Percentiles rank a stretch among this genome's conserved stretches.
Conservation (phyloP, 73 alveolate genomes). For the Blepharisma japonicum region DNA sequence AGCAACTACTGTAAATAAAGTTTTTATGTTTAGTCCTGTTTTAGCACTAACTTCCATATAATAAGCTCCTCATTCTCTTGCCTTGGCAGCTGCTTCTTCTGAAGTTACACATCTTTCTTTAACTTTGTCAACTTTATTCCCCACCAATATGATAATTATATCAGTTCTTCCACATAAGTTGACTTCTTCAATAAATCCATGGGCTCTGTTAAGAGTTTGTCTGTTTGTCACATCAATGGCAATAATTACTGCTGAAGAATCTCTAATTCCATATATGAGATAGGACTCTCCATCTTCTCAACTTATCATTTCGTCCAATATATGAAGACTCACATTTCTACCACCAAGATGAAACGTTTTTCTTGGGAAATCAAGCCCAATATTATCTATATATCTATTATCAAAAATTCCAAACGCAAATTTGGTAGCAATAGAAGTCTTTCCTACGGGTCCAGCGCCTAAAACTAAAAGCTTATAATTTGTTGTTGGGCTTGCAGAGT, state of each 20-base stretch:
- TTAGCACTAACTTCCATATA: slow-evolving; percentile 59
- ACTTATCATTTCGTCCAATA: slow-evolving; percentile 91
- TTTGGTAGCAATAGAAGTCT: slow-evolving; percentile 48
- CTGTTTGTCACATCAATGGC: slow-evolving; percentile 66
- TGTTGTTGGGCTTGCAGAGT: too few relatives aligned
- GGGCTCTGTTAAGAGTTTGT: slow-evolving; percentile 55
- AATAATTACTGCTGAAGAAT: slow-evolving; percentile 64
- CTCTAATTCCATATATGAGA: slow-evolving; percentile 68
- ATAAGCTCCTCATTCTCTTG: slow-evolving; percentile 42
- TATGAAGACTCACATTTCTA: slow-evolving; percentile 73
- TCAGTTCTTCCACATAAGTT: slow-evolving; percentile 79
- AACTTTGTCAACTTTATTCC: slow-evolving; percentile 80
- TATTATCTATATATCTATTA: slow-evolving; percentile 85
- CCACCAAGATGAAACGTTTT: slow-evolving; percentile 94
- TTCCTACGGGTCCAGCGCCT: slow-evolving; percentile 57
- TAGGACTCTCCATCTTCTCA: slow-evolving; percentile 64
- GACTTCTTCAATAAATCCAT: slow-evolving; percentile 83
- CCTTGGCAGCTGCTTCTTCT: slow-evolving; percentile 50
- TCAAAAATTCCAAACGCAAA: slow-evolving; percentile 69
- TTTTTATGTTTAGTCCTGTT: slow-evolving; percentile 60
- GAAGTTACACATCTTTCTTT: slow-evolving; percentile 64
- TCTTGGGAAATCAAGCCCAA: slow-evolving; percentile 98
- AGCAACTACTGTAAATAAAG: too few relatives aligned
- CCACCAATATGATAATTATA: slow-evolving; percentile 83
- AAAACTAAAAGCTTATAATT: slow-evolving; percentile 49